These are phyloP conservation scores for Salix exigua DNA, from an alignment of 345 rosid genomes.

Conservation along the genomic window DNA sequence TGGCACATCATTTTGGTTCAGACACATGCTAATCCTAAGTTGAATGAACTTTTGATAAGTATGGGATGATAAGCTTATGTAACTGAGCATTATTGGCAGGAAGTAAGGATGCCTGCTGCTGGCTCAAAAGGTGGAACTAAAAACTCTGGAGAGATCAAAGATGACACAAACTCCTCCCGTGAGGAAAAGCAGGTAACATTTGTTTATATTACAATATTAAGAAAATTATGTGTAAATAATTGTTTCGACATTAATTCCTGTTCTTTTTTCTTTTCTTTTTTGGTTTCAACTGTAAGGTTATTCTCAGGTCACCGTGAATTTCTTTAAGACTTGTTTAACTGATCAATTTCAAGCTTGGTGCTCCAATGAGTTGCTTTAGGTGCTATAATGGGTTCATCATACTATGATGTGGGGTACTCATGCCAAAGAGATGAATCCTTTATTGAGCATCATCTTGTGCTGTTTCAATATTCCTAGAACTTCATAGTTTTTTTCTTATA, in stretches of 20 bases:
- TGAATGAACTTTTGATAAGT: not conserved
- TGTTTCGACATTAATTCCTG: too few species aligned
- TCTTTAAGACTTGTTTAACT: not conserved
- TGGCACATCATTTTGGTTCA: slow-evolving; percentile 2
- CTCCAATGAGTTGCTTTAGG: not conserved
- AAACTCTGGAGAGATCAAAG: slow-evolving; percentile 69
- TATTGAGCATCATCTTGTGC: not conserved
- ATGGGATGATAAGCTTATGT: slow-evolving; percentile 12
- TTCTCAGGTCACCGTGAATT: too few species aligned
- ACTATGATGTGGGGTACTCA: not conserved
- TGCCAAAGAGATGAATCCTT: not conserved
- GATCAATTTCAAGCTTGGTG: not conserved
- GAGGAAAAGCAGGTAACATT: slow-evolving; percentile 76
- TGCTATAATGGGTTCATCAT: not conserved
- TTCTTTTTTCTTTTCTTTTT: too few species aligned
- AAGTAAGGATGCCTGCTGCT: slow-evolving; percentile 99
- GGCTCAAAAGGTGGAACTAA: slow-evolving; percentile 77
- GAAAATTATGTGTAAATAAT: too few species aligned
- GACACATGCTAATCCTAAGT: slow-evolving; percentile 2
- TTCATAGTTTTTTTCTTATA: not conserved
- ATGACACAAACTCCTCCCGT: slow-evolving; percentile 77
- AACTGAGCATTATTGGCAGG: slow-evolving; percentile 46
- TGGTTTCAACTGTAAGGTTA: too few species aligned
- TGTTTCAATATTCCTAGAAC: not conserved
- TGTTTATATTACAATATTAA: not conserved